Evolutionary conservation across 75 land plant species (phyloP), one percentile per base, ranked within the genome.

Genomic region (Cunninghamia lanceolata): DNA sequence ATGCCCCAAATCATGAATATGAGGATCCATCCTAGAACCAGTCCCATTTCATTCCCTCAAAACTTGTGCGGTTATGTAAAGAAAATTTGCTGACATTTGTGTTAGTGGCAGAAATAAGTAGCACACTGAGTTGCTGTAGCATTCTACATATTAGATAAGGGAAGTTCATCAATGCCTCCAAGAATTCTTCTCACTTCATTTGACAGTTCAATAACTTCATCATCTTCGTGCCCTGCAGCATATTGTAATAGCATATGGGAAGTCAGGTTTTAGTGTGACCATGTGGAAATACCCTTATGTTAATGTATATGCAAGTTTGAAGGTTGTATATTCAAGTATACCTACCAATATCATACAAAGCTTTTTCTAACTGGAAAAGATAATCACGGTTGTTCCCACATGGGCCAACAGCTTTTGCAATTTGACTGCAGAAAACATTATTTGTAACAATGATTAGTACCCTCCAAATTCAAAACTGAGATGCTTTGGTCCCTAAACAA

Each of bases 321-420:
- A 52, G 54, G 54, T 19, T 70, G 28, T 32, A 16, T 10, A 32
- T 39, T 38, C 63, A 25, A 52, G 17, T 83, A 40, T 45, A 45
- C 88, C 70, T 88, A 97, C 99, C 99, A 75, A 98, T 96, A 80
- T 93, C 94, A 87, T 80, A 89, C 84, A 98, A 66, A 59, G 97
- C 99, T 86, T 98, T 98, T 89, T 97, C 99, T 28, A 98, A 53
- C 52, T 84, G 84, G 88, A 98, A 98, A 84, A 98, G 86, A 87
- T 98, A 98, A 39, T 98, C 99, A 70, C 94, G 90, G 84, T 98
- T 98, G 88, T 96, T 95, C 2, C 99, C 99, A 66, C 96, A 94
- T n/a, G 99, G 99, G 10, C 99, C 99, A 82, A 76, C 68, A 3
- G 97, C 96, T 32, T 88, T 92, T 73, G 99, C 99, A 86, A 98